phyloP scores from a whole-genome alignment of 1,284 basidiomycete species.

The Wallemia ichthyophaga region DNA sequence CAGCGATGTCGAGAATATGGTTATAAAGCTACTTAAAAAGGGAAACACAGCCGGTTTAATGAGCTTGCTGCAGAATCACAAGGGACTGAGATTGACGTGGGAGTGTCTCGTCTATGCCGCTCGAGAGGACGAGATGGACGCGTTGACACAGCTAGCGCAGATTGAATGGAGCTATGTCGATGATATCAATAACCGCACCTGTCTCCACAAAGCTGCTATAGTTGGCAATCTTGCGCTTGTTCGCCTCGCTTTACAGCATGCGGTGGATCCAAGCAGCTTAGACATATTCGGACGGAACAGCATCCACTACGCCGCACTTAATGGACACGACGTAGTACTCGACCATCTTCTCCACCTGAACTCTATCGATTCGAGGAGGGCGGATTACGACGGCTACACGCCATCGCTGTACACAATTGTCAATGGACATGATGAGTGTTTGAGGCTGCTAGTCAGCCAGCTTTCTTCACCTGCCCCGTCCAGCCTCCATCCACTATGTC shows the following conservation, averaged over 20 bases:
- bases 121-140: slow-evolving; percentile 7
- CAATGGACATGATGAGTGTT: slow-evolving; percentile 52
- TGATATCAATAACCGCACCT: slow-evolving; percentile 85
- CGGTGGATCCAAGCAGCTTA: slow-evolving; percentile 31
- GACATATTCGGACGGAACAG: slow-evolving; percentile 80
- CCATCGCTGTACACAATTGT: slow-evolving; percentile 77
- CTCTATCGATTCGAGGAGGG: slow-evolving; percentile 30
- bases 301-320: slow-evolving; percentile 86
- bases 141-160: slow-evolving; percentile 28
- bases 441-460: slow-evolving; percentile 35
- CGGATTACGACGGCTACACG: slow-evolving; percentile 80
- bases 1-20: not conserved
- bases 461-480: slow-evolving; percentile 21
- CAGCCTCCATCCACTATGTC: slow-evolving; percentile 59
- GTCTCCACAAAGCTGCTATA: slow-evolving; percentile 78
- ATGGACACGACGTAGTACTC: slow-evolving; percentile 52
- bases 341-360: slow-evolving; percentile 35
- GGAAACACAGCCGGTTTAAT: slow-evolving; percentile 18
- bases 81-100: slow-evolving; percentile 27
- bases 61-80: slow-evolving; percentile 28
- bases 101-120: slow-evolving; percentile 12
- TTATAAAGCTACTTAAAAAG: not conserved
- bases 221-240: slow-evolving; percentile 55
- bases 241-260: slow-evolving; percentile 43
- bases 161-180: slow-evolving; percentile 81